phyloP scores from a whole-genome alignment of 2,329 filamentous ascomycete genomes.

The Coniella vitis region DNA sequence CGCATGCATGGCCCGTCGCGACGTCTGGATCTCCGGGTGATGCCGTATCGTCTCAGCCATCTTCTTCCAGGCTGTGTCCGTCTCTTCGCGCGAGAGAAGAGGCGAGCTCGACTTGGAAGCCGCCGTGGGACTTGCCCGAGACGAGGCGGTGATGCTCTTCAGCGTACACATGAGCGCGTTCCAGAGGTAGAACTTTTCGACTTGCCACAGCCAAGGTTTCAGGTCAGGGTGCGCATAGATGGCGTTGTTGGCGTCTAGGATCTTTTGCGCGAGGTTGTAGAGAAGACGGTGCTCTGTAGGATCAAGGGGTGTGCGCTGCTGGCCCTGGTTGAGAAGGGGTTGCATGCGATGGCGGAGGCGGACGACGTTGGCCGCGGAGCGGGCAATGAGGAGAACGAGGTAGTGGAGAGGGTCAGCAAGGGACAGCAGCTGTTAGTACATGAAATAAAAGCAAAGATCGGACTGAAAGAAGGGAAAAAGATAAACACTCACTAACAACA shows the following conservation, averaged over 20 bases:
- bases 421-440: constrained; percentile 8
- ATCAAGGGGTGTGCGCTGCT: constrained; percentile 15
- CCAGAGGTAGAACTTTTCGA: constrained; percentile 26
- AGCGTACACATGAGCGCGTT: constrained; percentile 28
- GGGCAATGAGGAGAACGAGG: constrained; percentile 22
- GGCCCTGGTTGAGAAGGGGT: constrained; percentile 21
- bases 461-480: too few species aligned
- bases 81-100: constrained; percentile 17
- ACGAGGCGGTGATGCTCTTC: constrained; percentile 16
- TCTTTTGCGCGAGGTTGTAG: constrained; percentile 29
- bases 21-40: constrained; percentile 24
- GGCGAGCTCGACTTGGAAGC: constrained; percentile 16
- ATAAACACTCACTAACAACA: constrained; percentile 20
- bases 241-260: constrained; percentile 28
- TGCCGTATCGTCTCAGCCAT: constrained; percentile 23
- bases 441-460: not conserved
- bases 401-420: constrained; percentile 32
- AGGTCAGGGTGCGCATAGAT: constrained; percentile 21
- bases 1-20: constrained; percentile 23
- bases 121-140: not conserved
- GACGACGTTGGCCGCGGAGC: constrained; percentile 23
- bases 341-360: constrained; percentile 19
- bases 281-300: constrained; percentile 20
- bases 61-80: constrained; percentile 20
- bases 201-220: constrained; percentile 26